Evolutionary conservation across 257 asterid genomes (phyloP), one percentile per base, ranked within the genome.

Genomic region (Penstemon davidsonii): DNA sequence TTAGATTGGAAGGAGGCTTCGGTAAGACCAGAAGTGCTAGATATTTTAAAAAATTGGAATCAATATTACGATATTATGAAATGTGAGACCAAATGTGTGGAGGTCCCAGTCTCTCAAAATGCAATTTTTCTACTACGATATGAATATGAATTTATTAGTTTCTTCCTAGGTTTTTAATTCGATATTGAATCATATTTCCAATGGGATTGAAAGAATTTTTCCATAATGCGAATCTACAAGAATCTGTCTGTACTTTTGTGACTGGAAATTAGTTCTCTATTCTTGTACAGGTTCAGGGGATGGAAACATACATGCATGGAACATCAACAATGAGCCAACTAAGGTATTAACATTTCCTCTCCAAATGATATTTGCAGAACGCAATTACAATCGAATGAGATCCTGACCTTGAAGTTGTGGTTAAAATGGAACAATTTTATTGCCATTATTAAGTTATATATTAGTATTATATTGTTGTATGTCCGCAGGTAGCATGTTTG

Each of bases 271-370:
- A 5, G 47, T 40, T 13, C 15, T 54, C 12, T 25, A 51, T 57
- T 52, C 15, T 69, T 60, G 76, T 75, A 55, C 84, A 94, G 99
- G 99, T 78, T 88, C 97, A 60, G 97, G 96, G 49, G 96, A 94
- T 73, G 99, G 97, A 70, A 79, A 76, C 67, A 75, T 94, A 71
- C 92, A 88, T 62, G 96, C 93, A 3, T 94, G 97, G 96, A 89
- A 78, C 84, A 81, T 88, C 74, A 63, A 75, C 44, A 78, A 78
- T 58, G 86, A 89, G 60, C 85, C 83, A 53, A 71, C 79, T 49
- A 87, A 91, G 97, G 99, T 87, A 78, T 3, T 37, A 66, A 5
- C 47, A 15, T 25, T 25, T 25, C 33, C 33, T 25, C 33, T 25
- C 2, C 33, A 25, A 2, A 25, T 25, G 33, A 25, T 25, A 25